Evolutionary conservation across 2,329 filamentous ascomycete species (phyloP).

Genomic region (Metarhizium brunneum): DNA sequence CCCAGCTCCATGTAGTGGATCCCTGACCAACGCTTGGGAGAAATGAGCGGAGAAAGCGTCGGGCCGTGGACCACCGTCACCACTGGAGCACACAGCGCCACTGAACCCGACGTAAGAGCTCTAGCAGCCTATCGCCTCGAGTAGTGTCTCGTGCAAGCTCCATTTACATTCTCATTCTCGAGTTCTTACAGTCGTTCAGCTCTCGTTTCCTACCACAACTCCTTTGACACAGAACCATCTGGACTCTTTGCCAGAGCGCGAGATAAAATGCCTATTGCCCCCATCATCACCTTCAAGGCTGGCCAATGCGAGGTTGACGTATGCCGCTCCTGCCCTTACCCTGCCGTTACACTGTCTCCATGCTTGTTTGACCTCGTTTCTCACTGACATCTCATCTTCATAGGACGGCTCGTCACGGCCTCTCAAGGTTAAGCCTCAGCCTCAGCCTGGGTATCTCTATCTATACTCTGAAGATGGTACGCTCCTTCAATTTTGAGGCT

Average conservation of each 20-base stretch:
- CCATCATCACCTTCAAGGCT: constrained; percentile 94
- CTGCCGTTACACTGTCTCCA: not conserved
- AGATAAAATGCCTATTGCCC: constrained; percentile 63
- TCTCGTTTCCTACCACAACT: constrained; percentile 1
- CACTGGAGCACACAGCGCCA: constrained; percentile 5
- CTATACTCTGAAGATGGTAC: constrained; percentile 83
- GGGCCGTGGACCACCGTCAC: constrained; percentile 8
- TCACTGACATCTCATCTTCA: constrained; percentile 8
- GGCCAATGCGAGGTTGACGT: constrained; percentile 82
- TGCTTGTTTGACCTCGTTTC: constrained; percentile 6
- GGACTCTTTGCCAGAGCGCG: constrained; percentile 2
- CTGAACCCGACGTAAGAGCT: constrained; percentile 28
- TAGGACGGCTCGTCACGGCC: constrained; percentile 25
- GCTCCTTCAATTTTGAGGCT: not conserved
- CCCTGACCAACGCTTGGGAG: not conserved
- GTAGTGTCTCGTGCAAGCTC: not conserved
- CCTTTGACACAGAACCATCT: not conserved
- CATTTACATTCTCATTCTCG: not conserved
- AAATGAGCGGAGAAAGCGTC: constrained; percentile 9
- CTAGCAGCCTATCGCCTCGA: constrained; percentile 21
- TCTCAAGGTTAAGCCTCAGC: constrained; percentile 62
- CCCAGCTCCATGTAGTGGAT: not conserved
- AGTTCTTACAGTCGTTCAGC: not conserved
- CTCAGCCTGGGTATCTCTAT: constrained; percentile 79
- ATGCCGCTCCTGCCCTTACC: constrained; percentile 21